Evolutionary conservation across 2,329 filamentous ascomycete genomes (phyloP).

Genomic region (Alternaria sp.): DNA sequence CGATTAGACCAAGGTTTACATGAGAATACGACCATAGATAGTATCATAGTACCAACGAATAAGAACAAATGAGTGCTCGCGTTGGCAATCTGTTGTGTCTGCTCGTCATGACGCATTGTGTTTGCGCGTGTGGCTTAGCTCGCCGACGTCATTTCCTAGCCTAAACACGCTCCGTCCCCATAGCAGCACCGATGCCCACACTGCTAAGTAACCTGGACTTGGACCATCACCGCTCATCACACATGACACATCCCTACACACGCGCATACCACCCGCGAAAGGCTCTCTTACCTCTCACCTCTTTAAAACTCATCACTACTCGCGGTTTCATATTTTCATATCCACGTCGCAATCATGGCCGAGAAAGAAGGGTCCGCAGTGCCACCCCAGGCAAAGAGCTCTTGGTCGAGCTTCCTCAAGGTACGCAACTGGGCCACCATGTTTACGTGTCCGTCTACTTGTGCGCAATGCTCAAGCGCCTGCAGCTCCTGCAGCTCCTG

Average conservation of each 20-base stretch:
- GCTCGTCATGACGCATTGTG: constrained; percentile 16
- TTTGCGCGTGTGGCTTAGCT: constrained; percentile 28
- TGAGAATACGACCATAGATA: constrained; percentile 8
- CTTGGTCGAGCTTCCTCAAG: constrained; percentile 61
- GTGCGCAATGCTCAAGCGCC: not conserved
- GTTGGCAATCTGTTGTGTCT: not conserved
- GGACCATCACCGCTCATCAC: constrained; percentile 13
- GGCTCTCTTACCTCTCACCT: not conserved
- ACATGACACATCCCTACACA: constrained; percentile 12
- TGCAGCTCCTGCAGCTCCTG: not conserved
- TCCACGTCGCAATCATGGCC: constrained; percentile 28
- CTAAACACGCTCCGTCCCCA: constrained; percentile 22
- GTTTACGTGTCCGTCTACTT: not conserved
- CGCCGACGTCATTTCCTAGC: constrained; percentile 30
- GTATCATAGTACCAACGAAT: constrained; percentile 8
- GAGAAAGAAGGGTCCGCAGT: constrained; percentile 58
- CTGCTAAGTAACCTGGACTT: constrained; percentile 1
- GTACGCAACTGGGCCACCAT: constrained; percentile 35
- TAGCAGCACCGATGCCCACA: constrained; percentile 20
- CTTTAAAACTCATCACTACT: not conserved
- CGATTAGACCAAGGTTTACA: constrained; percentile 5
- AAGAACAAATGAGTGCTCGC: not conserved
- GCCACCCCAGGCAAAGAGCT: constrained; percentile 57
- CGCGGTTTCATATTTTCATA: no score
- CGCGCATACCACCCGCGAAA: constrained; percentile 8